Evolutionary conservation across 345 rosid species (phyloP).

Genomic region (Moricandia moricandioides): DNA sequence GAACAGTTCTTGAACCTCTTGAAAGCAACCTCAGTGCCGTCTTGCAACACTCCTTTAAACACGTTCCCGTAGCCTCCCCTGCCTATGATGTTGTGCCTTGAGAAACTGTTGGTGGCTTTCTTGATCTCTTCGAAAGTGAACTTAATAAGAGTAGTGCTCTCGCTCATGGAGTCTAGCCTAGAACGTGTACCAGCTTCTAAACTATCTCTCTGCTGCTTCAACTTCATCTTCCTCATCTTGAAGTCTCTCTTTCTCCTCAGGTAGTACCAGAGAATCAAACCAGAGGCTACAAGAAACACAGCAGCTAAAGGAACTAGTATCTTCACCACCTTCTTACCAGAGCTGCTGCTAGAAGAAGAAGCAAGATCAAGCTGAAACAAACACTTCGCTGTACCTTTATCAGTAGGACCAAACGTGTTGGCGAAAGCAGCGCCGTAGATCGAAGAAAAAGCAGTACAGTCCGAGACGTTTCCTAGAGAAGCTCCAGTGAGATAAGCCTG

Average conservation of each 20-base stretch:
- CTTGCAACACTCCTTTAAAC: conserved; percentile 57
- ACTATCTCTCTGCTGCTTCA: conserved; percentile 22
- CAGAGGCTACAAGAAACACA: conserved; percentile 34
- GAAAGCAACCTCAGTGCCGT: conserved; percentile 80
- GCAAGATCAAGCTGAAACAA: conserved; percentile 51
- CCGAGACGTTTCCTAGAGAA: conserved; percentile 62
- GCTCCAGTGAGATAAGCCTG: conserved; percentile 48
- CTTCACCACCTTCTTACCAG: conserved; percentile 32
- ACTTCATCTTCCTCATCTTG: conserved; percentile 34
- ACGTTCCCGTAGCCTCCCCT: conserved; percentile 93
- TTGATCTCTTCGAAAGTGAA: conserved; percentile 72
- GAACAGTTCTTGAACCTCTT: conserved; percentile 93
- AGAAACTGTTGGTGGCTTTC: conserved; percentile 70
- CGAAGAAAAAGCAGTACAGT: conserved; percentile 54
- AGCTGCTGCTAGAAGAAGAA: background rate
- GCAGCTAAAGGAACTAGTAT: conserved; percentile 36
- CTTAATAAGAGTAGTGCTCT: conserved; percentile 66
- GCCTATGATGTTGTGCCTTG: conserved; percentile 68
- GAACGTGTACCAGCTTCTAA: conserved; percentile 41
- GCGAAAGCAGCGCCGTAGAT: conserved; percentile 75
- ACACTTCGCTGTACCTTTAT: conserved; percentile 59
- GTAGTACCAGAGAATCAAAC: conserved; percentile 43
- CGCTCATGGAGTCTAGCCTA: conserved; percentile 55
- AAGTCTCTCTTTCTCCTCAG: conserved; percentile 38
- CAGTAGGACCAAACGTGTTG: conserved; percentile 64